Conservation (phyloP, 169 alveolate genomes). For the Eimeria falciformis region DNA sequence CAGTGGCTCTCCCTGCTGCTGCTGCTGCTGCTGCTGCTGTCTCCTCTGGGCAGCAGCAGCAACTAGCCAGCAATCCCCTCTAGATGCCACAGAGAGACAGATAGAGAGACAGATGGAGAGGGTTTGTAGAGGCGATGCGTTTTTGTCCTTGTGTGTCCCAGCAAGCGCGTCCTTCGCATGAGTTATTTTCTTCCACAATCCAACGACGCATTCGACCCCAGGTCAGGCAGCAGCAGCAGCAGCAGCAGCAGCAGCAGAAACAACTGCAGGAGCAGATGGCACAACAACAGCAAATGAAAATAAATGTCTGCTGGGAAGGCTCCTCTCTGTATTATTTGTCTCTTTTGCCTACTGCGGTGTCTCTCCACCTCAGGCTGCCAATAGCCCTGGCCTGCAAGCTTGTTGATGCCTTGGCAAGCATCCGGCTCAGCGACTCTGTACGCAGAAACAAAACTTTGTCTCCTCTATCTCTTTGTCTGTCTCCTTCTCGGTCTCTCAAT, state of each 20-base stretch:
- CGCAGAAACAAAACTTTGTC: not conserved
- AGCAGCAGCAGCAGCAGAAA: not conserved
- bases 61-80: not conserved
- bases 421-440: constrained; percentile 12
- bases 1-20: not conserved
- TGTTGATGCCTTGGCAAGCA: not conserved
- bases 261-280: not conserved
- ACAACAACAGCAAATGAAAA: not conserved
- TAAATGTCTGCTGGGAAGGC: too few relatives aligned
- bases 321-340: not conserved
- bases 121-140: too few relatives aligned
- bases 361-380: not conserved
- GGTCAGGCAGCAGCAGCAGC: not conserved
- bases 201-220: not conserved
- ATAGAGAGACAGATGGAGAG: not conserved
- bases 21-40: constrained; percentile 4
- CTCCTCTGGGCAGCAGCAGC: too few relatives aligned
- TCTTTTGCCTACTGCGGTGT: not conserved
- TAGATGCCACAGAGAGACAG: not conserved
- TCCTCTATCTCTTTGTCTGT: not conserved
- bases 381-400: constrained; percentile 8
- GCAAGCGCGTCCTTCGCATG: constrained; percentile 29
- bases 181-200: not conserved
- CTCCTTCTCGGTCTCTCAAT: not conserved
- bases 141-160: not conserved